Conservation (phyloP, 1,139 yeast species). For the Pichia norvegensis region DNA sequence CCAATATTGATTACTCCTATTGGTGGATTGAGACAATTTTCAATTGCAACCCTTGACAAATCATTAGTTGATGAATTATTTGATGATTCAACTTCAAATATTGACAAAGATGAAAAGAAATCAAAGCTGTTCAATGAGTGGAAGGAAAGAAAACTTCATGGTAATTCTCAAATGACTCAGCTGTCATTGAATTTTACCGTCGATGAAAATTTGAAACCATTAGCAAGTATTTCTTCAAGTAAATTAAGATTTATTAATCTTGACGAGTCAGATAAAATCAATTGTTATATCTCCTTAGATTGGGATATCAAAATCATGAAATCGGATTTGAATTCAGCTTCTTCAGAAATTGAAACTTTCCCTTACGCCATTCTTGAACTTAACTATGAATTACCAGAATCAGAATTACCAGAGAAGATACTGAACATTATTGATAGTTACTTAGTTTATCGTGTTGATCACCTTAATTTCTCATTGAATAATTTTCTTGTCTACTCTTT, state of each 20-base stretch:
- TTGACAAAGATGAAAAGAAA: conserved; percentile 9
- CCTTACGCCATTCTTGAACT: conserved; percentile 44
- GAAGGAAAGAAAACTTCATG: conserved; percentile 17
- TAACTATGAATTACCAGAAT: conserved; percentile 34
- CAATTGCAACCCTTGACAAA: conserved; percentile 30
- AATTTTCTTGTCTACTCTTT: conserved; percentile 26
- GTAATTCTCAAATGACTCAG: conserved; percentile 35
- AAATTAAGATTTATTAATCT: conserved; percentile 38
- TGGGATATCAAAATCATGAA: conserved; percentile 24
- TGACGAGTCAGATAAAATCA: conserved; percentile 38
- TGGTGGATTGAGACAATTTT: conserved; percentile 44
- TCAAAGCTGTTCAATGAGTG: conserved; percentile 15
- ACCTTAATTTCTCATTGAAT: conserved; percentile 28
- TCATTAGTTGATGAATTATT: conserved; percentile 27
- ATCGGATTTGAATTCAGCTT: conserved; percentile 3
- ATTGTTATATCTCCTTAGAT: conserved; percentile 30
- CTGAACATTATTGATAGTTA: conserved; percentile 28
- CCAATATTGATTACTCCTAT: conserved; percentile 38
- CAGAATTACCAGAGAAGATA: conserved; percentile 30
- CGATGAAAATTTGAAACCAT: conserved; percentile 42
- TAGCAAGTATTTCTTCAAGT: conserved; percentile 35
- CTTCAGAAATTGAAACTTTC: conserved; percentile 22
- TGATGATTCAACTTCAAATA: conserved; percentile 8
- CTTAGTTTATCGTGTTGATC: conserved; percentile 30
- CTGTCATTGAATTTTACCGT: conserved; percentile 45